Conservation (phyloP, 2,329 filamentous ascomycete species). For the Boeremia lycopersici region DNA sequence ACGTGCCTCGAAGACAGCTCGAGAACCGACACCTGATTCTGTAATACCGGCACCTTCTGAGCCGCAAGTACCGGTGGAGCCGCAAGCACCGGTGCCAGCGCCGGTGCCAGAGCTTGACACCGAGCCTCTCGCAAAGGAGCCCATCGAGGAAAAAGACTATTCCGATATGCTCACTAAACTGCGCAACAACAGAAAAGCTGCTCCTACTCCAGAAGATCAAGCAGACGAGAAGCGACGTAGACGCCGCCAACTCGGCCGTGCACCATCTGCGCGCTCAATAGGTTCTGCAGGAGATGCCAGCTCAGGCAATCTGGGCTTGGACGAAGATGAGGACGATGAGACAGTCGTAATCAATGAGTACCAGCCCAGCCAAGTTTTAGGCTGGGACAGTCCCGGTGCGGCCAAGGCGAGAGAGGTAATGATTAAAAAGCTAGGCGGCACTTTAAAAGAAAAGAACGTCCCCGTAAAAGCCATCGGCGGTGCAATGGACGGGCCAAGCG, state of each 20-base stretch:
- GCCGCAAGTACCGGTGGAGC: constrained; percentile 7
- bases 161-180: constrained; percentile 39
- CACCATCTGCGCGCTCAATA: constrained; percentile 39
- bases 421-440: constrained; percentile 46
- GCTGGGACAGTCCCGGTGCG: constrained; percentile 47
- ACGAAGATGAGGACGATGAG: constrained; percentile 27
- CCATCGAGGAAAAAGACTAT: constrained; percentile 38
- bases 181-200: constrained; percentile 38
- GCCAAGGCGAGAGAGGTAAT: constrained; percentile 44
- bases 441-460: constrained; percentile 35
- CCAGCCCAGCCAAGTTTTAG: constrained; percentile 45
- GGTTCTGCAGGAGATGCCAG: constrained; percentile 34
- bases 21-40: constrained; percentile 33
- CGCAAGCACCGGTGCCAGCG: constrained; percentile 5
- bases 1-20: constrained; percentile 16
- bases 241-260: constrained; percentile 39
- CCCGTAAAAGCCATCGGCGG: constrained; percentile 40
- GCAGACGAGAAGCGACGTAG: constrained; percentile 29
- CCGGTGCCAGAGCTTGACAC: constrained; percentile 23
- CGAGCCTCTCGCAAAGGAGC: constrained; percentile 18
- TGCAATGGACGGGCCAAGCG: constrained; percentile 42
- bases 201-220: constrained; percentile 25
- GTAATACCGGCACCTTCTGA: constrained; percentile 27
- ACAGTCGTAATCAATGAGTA: constrained; percentile 32
- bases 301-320: constrained; percentile 25